Evolutionary conservation across 495 filamentous ascomycete genomes (phyloP), one percentile per base, ranked within the genome.

Genomic region (Trypethelium eluteriae): DNA sequence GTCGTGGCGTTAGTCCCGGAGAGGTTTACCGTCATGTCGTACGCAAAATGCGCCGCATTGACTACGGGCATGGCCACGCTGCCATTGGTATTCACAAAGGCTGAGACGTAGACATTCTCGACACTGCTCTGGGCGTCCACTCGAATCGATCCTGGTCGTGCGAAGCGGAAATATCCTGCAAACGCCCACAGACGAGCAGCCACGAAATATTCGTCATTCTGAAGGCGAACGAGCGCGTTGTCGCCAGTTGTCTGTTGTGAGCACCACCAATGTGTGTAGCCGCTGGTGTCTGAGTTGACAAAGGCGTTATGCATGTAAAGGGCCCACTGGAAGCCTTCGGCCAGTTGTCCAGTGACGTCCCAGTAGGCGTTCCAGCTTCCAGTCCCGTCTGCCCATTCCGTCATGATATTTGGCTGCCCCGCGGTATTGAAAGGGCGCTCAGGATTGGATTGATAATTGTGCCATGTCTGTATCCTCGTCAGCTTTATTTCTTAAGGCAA

Each of bases 281-380:
- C 69, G 39, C 62, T 53, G 39, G 67, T 66, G 57, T 70, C 67
- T 4, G 53, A 59, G 50, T 70, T 70, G 39, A 36, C 25, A 63
- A 70, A 70, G 38, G 69, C 69, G 34, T 68, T 68, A 53, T 70
- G 66, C 66, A 70, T 68, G 53, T 70, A 70, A 38, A 70, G 67
- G 44, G 69, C 69, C 69, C 69, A 70, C 56, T 68, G 69, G 66
- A 70, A 70, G 34, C 69, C 69, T 47, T 70, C 69, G 50, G 67
- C 67, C 47, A 68, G 64, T n/a, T 70, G 62, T 12, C 69, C 69
- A 2, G 49, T 41, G 11, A 57, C 46, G 63, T 70, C 69, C 69
- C 69, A 70, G 39, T 49, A 64, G 11, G 66, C 34, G 44, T 50
- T 62, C 62, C 62, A 70, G 25, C 44, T 64, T 1, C 47, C 39